Percentiles rank a stretch among this genome's conserved stretches.
Conservation (phyloP, 1,284 basidiomycete species). For the Omphalotus olearius region DNA sequence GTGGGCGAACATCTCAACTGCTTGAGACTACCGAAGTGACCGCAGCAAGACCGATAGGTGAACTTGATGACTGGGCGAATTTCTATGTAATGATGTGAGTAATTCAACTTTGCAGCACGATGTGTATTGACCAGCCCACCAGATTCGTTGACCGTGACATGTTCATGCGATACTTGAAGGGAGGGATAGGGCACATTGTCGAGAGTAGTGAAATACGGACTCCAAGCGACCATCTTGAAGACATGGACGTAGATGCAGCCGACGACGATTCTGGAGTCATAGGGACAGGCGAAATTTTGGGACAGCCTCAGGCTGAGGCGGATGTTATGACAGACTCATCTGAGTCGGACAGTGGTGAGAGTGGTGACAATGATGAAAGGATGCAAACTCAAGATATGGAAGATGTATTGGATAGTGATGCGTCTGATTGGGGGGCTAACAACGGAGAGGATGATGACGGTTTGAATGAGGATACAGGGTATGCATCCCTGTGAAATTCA, state of each 20-base stretch:
- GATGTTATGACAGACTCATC: too few species aligned
- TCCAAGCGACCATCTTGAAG: too few species aligned
- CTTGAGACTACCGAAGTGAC: neutral
- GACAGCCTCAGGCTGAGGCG: too few species aligned
- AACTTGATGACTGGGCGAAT: neutral
- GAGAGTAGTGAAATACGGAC: too few species aligned
- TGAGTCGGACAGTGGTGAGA: too few species aligned
- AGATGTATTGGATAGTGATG: too few species aligned
- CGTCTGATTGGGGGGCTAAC: neutral
- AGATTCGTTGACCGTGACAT: constrained; percentile 6
- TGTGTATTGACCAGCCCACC: neutral
- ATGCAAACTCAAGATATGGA: too few species aligned
- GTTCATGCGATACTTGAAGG: constrained; percentile 6
- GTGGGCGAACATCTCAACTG: neutral
- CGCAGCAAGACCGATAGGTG: neutral
- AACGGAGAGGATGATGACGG: neutral
- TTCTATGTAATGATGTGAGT: constrained; percentile 4
- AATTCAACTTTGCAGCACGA: neutral
- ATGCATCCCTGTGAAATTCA: neutral
- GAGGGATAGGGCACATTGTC: constrained; percentile 1
- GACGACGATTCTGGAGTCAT: too few species aligned
- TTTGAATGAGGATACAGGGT: neutral
- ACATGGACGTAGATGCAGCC: too few species aligned
- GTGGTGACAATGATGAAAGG: too few species aligned
- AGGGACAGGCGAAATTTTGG: too few species aligned